These are phyloP conservation scores for Stemphylium lycopersici DNA, from an alignment of 2,329 filamentous ascomycete species.

Conservation along the genomic window DNA sequence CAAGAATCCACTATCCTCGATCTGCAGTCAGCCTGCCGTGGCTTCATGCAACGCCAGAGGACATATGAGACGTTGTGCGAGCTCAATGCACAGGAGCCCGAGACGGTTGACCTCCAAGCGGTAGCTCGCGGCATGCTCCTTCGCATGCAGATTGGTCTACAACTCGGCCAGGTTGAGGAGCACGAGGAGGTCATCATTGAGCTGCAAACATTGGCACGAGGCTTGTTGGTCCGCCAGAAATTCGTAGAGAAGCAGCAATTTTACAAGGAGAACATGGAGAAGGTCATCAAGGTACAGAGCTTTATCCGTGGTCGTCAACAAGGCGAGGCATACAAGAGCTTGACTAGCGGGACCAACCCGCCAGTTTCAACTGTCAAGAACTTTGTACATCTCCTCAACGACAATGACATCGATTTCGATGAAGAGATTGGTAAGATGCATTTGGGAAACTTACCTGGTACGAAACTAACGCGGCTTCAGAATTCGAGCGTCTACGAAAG, in stretches of 20 bases:
- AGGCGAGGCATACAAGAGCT: constrained; percentile 95
- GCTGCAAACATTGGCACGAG: constrained; percentile 76
- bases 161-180: constrained; percentile 78
- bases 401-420: constrained; percentile 98
- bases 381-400: constrained; percentile 95
- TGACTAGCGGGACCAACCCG: constrained; percentile 95
- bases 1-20: constrained; percentile 63
- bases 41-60: constrained; percentile 66
- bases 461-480: constrained; percentile 49
- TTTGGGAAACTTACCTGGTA: too few relatives aligned
- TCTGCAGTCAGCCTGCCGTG: constrained; percentile 72
- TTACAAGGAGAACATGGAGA: constrained; percentile 97
- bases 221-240: constrained; percentile 71
- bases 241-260: constrained; percentile 87
- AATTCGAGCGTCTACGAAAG: constrained; percentile 93
- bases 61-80: constrained; percentile 70
- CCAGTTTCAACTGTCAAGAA: constrained; percentile 97
- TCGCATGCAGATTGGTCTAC: constrained; percentile 73
- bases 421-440: constrained; percentile 74
- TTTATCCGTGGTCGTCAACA: constrained; percentile 94
- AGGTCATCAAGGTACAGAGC: constrained; percentile 98
- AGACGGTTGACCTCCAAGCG: constrained; percentile 74
- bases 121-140: constrained; percentile 79
- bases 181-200: constrained; percentile 79
- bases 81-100: constrained; percentile 70